Conservation (phyloP, 768 basidiomycete genomes). For the Rossbeevera mucosa region DNA sequence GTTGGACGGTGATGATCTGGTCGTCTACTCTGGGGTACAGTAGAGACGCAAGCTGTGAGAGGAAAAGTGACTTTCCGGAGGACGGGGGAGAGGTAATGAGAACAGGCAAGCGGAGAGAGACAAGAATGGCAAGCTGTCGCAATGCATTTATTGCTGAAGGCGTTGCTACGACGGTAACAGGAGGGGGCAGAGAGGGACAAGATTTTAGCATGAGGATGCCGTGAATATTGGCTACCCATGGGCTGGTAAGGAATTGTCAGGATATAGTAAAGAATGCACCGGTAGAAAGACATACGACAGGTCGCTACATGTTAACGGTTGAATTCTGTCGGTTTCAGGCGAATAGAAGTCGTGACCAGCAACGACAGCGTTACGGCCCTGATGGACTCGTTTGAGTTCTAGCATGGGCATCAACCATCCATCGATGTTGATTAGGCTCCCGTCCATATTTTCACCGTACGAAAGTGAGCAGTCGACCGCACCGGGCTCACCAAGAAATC, state of each 20-base stretch:
- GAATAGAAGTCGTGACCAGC: conserved; percentile 45
- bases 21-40: conserved; percentile 58
- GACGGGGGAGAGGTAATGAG: conserved; percentile 85
- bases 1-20: conserved; percentile 80
- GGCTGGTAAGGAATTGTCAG: conserved; percentile 38
- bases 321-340: conserved; percentile 29
- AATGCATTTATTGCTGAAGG: conserved; percentile 56
- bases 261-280: not conserved
- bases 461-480: conserved; percentile 60
- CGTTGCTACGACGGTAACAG: conserved; percentile 56
- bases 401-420: conserved; percentile 79
- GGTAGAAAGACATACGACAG: conserved; percentile 45
- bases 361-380: conserved; percentile 45
- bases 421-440: conserved; percentile 47
- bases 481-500: conserved; percentile 55
- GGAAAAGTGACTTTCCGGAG: conserved; percentile 78
- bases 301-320: conserved; percentile 41
- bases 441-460: conserved; percentile 49
- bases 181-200: conserved; percentile 22
- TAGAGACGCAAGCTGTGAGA: conserved; percentile 68
- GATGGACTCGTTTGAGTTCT: conserved; percentile 58
- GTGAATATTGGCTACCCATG: conserved; percentile 55
- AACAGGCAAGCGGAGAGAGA: conserved; percentile 68
- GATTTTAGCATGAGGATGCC: conserved; percentile 62
- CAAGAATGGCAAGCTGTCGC: conserved; percentile 54